Conservation (phyloP, 2,329 filamentous ascomycete species). For the Diaporthe sp. region DNA sequence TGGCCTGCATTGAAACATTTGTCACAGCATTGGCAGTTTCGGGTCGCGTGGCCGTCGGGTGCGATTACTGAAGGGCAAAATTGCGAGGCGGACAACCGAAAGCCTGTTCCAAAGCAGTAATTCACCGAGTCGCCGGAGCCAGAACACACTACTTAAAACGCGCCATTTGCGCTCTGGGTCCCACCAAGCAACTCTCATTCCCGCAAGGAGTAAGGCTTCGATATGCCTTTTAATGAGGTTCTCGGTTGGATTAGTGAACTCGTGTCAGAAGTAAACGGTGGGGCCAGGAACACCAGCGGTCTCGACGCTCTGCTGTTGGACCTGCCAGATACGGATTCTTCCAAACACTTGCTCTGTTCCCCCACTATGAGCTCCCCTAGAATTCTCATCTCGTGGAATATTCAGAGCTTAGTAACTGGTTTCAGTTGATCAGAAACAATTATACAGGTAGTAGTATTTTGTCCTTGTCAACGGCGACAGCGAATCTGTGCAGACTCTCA, state of each 20-base stretch:
- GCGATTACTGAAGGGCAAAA: conserved; percentile 3
- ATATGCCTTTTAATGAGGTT: background rate
- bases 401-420: background rate
- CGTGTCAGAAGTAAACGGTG: background rate
- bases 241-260: background rate
- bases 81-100: background rate
- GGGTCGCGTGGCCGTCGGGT: background rate
- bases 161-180: background rate
- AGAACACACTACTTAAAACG: conserved; percentile 4
- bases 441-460: background rate
- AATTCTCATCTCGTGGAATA: background rate
- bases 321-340: background rate
- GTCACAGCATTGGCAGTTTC: too few relatives aligned
- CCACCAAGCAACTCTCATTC: background rate
- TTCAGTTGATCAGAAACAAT: background rate
- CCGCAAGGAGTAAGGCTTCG: background rate
- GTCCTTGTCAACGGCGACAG: background rate
- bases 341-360: background rate
- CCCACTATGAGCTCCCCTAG: background rate
- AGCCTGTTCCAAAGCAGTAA: conserved; percentile 7
- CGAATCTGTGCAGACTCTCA: too few relatives aligned
- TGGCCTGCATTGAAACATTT: background rate
- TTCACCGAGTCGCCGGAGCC: background rate
- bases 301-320: background rate
- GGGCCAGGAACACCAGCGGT: background rate